These are phyloP conservation scores for Cladosporium halotolerans DNA, from an alignment of 2,329 filamentous ascomycete genomes.

Conservation along the genomic window DNA sequence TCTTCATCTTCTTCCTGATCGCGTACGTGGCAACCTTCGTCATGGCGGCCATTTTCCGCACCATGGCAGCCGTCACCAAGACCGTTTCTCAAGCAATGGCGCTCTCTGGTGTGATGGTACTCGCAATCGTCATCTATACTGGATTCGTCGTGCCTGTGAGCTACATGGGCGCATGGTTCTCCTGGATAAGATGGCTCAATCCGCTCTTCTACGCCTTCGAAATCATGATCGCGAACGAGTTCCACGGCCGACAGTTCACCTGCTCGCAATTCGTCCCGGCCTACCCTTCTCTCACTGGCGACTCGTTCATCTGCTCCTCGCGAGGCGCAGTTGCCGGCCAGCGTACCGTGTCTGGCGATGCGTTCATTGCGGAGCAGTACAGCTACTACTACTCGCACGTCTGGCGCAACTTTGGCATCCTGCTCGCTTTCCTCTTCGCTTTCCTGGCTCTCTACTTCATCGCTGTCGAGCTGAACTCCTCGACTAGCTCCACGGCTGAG, in stretches of 20 bases:
- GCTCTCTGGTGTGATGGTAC: slow-evolving; percentile 46
- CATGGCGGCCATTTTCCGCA: slow-evolving; percentile 54
- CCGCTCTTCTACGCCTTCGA: slow-evolving; percentile 62
- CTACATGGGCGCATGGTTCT: slow-evolving; percentile 53
- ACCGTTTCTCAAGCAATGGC: slow-evolving; percentile 63
- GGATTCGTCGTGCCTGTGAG: slow-evolving; percentile 32
- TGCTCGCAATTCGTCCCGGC: slow-evolving; percentile 35
- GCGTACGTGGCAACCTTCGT: slow-evolving; percentile 52
- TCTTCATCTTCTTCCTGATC: slow-evolving; percentile 61
- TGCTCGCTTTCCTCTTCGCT: slow-evolving; percentile 57
- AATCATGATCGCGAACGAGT: slow-evolving; percentile 50
- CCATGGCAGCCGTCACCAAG: slow-evolving; percentile 59
- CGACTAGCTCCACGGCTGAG: slow-evolving; percentile 58
- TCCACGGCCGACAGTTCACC: slow-evolving; percentile 31
- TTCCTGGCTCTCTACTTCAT: slow-evolving; percentile 60
- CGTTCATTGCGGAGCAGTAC: slow-evolving; percentile 30
- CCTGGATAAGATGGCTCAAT: slow-evolving; percentile 58
- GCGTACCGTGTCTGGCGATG: slow-evolving; percentile 34
- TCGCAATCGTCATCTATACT: slow-evolving; percentile 59
- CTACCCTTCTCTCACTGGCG: slow-evolving; percentile 28
- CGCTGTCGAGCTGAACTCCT: slow-evolving; percentile 59
- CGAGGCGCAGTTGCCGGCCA: slow-evolving; percentile 36
- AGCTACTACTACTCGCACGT: slow-evolving; percentile 37
- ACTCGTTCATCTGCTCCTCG: slow-evolving; percentile 33
- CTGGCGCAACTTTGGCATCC: slow-evolving; percentile 60